Conservation (phyloP, 1,139 yeast genomes). For the Geotrichum carabidarum region DNA sequence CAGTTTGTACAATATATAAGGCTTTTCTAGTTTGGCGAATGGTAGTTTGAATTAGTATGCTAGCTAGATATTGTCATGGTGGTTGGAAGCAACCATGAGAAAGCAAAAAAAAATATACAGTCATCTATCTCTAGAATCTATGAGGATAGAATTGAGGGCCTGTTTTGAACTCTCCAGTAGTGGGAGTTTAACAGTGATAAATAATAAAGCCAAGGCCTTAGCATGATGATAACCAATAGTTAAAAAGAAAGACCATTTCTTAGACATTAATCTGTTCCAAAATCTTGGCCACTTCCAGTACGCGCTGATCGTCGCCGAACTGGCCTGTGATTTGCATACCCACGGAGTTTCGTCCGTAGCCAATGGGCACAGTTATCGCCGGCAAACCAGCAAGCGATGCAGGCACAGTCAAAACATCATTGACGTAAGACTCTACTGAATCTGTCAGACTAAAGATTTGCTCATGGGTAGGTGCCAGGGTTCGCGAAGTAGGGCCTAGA, state of each 20-base stretch:
- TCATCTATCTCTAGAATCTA: too few relatives aligned
- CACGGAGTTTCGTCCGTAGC: slow-evolving; percentile 38
- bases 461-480: slow-evolving; percentile 51
- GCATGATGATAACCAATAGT: not conserved
- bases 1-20: too few relatives aligned
- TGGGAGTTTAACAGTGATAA: not conserved
- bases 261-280: slow-evolving; percentile 21
- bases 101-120: too few relatives aligned
- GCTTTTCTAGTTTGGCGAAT: too few relatives aligned
- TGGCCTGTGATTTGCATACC: slow-evolving; percentile 83
- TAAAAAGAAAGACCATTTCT: not conserved
- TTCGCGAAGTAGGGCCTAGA: slow-evolving; percentile 66
- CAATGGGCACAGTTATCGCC: slow-evolving; percentile 66
- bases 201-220: not conserved
- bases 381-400: slow-evolving; percentile 92
- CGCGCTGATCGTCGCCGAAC: slow-evolving; percentile 68
- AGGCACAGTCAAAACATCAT: slow-evolving; percentile 85
- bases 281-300: slow-evolving; percentile 45
- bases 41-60: too few relatives aligned
- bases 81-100: too few relatives aligned
- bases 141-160: too few relatives aligned
- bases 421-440: slow-evolving; percentile 61
- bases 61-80: too few relatives aligned
- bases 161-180: too few relatives aligned
- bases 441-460: slow-evolving; percentile 37